Percentiles rank a stretch among this genome's conserved stretches.
These are phyloP conservation scores for Dacryopinax primogenitus DNA, from an alignment of 768 basidiomycete genomes.

Conservation along the genomic window DNA sequence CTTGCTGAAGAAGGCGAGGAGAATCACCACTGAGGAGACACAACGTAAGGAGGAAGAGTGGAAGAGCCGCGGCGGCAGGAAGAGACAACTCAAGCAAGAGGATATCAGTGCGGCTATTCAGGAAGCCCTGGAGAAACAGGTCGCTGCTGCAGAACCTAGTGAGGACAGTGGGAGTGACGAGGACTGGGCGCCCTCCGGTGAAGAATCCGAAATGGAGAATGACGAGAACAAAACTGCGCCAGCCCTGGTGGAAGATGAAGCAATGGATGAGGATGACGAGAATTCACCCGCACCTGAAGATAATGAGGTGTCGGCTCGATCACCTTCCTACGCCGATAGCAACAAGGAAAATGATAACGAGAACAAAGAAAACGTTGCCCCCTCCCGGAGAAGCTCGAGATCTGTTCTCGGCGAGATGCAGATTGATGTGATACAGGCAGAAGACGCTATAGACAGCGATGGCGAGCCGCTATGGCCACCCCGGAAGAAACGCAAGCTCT, in stretches of 20 bases:
- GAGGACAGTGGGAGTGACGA: background rate
- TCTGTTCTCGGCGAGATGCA: conserved; percentile 3
- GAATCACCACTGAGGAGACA: background rate
- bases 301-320: background rate
- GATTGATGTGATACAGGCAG: background rate
- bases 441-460: background rate
- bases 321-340: conserved; percentile 5
- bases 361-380: conserved; percentile 1
- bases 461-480: background rate
- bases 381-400: background rate
- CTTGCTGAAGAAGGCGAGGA: background rate
- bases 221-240: background rate
- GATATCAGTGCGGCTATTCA: background rate
- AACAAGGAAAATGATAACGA: conserved; percentile 6
- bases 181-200: background rate
- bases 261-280: background rate
- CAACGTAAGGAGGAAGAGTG: background rate
- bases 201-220: background rate
- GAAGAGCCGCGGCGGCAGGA: background rate
- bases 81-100: background rate
- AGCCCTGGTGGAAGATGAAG: background rate
- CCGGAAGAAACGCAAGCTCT: background rate
- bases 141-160: background rate
- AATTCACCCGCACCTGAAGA: background rate
- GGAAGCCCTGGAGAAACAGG: background rate